Conservation (phyloP, 176 grass and related monocot genomes). For the Aegilops umbellulata region DNA sequence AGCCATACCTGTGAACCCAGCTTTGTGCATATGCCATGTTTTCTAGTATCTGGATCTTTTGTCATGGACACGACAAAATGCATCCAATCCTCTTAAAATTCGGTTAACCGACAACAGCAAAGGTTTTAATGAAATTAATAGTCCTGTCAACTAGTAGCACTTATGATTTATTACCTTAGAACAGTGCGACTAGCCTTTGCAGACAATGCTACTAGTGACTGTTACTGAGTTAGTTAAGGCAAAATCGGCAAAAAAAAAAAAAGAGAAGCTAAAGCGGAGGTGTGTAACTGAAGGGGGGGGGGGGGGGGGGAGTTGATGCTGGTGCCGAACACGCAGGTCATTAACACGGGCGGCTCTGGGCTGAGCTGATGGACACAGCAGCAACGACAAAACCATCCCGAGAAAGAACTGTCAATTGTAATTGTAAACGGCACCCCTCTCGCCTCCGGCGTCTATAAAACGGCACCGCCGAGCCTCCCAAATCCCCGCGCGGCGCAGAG, state of each 20-base stretch:
- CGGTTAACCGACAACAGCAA: neutral
- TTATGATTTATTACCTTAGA: neutral
- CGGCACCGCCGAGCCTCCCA: neutral
- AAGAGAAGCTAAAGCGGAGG: too few species aligned
- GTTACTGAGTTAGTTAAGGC: neutral
- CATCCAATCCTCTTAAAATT: neutral
- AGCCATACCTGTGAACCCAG: neutral
- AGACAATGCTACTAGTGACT: neutral
- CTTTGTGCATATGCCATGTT: neutral
- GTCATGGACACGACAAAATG: neutral
- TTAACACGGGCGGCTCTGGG: neutral
- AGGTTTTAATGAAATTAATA: neutral
- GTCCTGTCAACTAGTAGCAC: neutral
- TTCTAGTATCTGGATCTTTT: neutral
- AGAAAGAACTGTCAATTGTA: too few species aligned
- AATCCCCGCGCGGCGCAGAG: constrained; percentile 3
- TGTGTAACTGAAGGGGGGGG: neutral
- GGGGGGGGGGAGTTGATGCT: too few species aligned
- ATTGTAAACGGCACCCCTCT: too few species aligned
- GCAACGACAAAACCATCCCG: too few species aligned
- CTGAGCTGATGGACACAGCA: neutral
- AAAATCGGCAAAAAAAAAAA: neutral
- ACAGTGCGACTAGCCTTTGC: neutral
- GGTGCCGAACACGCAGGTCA: neutral
- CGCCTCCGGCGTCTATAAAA: constrained; percentile 11